phyloP scores from a whole-genome alignment of 2,329 filamentous ascomycete species.

The Harringtonia aguacate region DNA sequence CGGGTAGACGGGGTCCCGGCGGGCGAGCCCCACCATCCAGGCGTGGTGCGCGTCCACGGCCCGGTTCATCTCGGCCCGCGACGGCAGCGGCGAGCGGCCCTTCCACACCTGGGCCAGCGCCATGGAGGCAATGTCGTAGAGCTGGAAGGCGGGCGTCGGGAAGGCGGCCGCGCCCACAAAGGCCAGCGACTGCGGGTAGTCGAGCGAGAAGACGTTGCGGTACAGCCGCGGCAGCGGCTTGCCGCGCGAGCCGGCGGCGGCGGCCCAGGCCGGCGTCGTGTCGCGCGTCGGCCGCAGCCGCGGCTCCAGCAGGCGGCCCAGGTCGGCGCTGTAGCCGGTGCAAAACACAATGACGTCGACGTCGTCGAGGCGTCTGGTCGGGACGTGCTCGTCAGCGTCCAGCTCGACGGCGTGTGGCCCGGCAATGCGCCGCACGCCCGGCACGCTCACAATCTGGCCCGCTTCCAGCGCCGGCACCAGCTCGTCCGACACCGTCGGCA shows the following conservation, averaged over 20 bases:
- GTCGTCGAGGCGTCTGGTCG: conserved; percentile 26
- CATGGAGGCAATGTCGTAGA: conserved; percentile 33
- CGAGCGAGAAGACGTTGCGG: conserved; percentile 32
- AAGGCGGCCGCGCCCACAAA: conserved; percentile 27
- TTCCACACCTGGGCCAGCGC: conserved; percentile 32
- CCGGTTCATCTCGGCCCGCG: conserved; percentile 23
- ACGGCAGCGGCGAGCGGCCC: conserved; percentile 25
- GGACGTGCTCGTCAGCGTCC: conserved; percentile 19
- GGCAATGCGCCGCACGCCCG: conserved; percentile 16
- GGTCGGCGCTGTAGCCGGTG: conserved; percentile 45
- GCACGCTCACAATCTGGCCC: conserved; percentile 16
- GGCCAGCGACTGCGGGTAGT: conserved; percentile 30
- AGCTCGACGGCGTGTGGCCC: conserved; percentile 18
- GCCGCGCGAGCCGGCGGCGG: conserved; percentile 16
- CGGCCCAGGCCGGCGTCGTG: conserved; percentile 14
- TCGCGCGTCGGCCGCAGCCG: neutral
- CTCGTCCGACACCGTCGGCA: conserved; percentile 17
- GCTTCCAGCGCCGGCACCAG: conserved; percentile 16
- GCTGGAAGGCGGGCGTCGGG: conserved; percentile 23
- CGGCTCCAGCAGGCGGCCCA: conserved; percentile 2
- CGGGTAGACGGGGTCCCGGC: conserved; percentile 1
- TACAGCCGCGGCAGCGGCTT: conserved; percentile 26
- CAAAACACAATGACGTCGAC: conserved; percentile 54
- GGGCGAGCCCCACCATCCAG: conserved; percentile 18
- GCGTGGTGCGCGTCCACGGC: conserved; percentile 22